Conservation (phyloP, 75 land plant species). For the Pseudotsuga menziesii region DNA sequence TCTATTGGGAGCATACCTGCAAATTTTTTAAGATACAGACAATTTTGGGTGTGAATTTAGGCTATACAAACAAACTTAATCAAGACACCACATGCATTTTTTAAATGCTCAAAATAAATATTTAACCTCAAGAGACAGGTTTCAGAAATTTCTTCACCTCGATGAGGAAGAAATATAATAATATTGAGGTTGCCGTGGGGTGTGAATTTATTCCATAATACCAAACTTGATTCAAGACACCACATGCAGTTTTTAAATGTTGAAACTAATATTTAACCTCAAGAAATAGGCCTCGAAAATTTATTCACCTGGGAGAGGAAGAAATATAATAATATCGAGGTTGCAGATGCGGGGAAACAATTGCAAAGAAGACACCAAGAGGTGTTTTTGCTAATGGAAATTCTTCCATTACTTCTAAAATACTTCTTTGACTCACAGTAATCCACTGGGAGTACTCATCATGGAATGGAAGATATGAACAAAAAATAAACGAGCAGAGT, state of each 20-base stretch:
- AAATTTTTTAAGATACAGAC: neutral
- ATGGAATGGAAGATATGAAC: slow-evolving; percentile 28
- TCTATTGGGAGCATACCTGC: slow-evolving; percentile 70
- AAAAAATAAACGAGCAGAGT: neutral
- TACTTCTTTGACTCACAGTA: slow-evolving; percentile 81
- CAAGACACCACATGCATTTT: too few relatives aligned
- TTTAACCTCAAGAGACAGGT: neutral
- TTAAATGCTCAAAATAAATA: too few relatives aligned
- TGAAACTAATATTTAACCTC: too few relatives aligned
- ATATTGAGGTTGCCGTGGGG: slow-evolving; percentile 70
- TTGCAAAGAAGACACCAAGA: slow-evolving; percentile 99
- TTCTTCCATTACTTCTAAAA: slow-evolving; percentile 88
- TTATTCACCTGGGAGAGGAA: slow-evolving; percentile 75
- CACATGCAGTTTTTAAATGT: too few relatives aligned
- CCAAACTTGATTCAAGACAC: too few relatives aligned
- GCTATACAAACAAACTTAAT: too few relatives aligned
- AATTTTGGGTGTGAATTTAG: neutral
- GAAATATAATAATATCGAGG: slow-evolving; percentile 97
- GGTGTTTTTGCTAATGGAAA: slow-evolving; percentile 92
- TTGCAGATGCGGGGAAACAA: slow-evolving; percentile 84
- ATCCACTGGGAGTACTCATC: slow-evolving; percentile 93
- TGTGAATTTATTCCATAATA: neutral
- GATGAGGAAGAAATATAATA: slow-evolving; percentile 98
- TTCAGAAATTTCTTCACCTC: slow-evolving; percentile 27
- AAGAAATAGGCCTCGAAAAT: neutral